Percentiles rank a stretch among this genome's conserved stretches.
Conservation (phyloP, 805 yeast genomes). For the Yamadazyma takamatsuzukensis region DNA sequence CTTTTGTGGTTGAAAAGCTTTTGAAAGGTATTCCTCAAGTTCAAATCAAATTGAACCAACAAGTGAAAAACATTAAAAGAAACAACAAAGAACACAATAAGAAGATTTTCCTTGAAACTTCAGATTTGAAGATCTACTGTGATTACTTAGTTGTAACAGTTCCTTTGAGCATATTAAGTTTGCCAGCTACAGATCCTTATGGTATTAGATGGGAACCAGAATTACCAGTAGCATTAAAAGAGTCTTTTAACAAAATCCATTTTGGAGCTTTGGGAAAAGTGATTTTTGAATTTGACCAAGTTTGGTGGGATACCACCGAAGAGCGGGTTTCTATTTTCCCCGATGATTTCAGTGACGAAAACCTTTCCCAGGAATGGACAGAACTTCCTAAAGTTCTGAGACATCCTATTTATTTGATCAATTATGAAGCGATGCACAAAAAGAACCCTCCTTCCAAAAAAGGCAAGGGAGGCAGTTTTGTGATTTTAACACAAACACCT, state of each 20-base stretch:
- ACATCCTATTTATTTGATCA: conserved; percentile 61
- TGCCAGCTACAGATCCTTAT: conserved; percentile 33
- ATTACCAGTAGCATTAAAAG: conserved; percentile 16
- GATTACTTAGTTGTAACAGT: conserved; percentile 69
- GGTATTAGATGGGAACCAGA: conserved; percentile 38
- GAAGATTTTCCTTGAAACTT: conserved; percentile 29
- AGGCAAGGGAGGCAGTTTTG: conserved; percentile 46
- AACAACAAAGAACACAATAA: conserved; percentile 9
- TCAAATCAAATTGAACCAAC: conserved; percentile 37
- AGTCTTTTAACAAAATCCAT: conserved; percentile 23
- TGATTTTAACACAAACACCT: conserved; percentile 70
- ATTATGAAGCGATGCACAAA: conserved; percentile 45
- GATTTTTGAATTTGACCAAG: conserved; percentile 35
- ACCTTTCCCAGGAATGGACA: conserved; percentile 8
- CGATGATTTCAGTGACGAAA: conserved; percentile 6
- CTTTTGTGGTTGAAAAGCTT: conserved; percentile 41
- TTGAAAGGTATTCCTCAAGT: conserved; percentile 34
- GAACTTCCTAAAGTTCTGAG: conserved; percentile 44
- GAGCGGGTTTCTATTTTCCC: conserved; percentile 37
- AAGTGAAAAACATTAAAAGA: conserved; percentile 39
- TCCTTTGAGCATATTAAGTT: conserved; percentile 67
- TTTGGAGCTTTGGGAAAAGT: conserved; percentile 43
- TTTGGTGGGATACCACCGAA: conserved; percentile 42
- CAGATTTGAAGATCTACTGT: conserved; percentile 30
- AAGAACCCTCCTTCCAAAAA: neutral